These are phyloP conservation scores for Geotrichum fermentans DNA, from an alignment of 1,139 yeast species.

Conservation along the genomic window DNA sequence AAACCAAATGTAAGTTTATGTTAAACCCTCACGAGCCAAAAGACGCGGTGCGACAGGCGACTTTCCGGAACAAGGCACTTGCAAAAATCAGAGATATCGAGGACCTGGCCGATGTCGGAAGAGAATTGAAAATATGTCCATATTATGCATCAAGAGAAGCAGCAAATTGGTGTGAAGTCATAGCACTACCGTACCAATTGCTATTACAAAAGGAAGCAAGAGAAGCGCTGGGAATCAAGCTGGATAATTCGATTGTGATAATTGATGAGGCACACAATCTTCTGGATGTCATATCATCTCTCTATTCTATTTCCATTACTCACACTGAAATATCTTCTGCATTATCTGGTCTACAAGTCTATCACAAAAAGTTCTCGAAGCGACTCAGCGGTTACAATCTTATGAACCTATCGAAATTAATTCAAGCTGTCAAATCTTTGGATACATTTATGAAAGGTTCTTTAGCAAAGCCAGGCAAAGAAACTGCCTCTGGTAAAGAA, in stretches of 20 bases:
- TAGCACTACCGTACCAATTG: conserved; percentile 83
- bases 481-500: conserved; percentile 49
- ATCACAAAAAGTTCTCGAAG: conserved; percentile 55
- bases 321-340: conserved; percentile 46
- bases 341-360: conserved; percentile 48
- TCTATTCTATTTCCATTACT: conserved; percentile 61
- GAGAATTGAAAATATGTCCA: conserved; percentile 60
- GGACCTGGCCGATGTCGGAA: conserved; percentile 63
- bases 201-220: conserved; percentile 63
- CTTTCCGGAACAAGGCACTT: conserved; percentile 57
- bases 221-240: conserved; percentile 51
- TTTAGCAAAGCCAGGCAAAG: conserved; percentile 29
- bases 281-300: conserved; percentile 65
- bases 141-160: conserved; percentile 61
- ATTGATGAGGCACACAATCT: conserved; percentile 94
- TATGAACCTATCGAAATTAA: conserved; percentile 60
- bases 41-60: conserved; percentile 38
- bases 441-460: conserved; percentile 43
- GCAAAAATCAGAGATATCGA: conserved; percentile 76
- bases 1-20: conserved; percentile 48
- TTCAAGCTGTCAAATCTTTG: conserved; percentile 53
- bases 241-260: conserved; percentile 63
- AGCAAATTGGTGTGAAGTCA: conserved; percentile 53
- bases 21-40: conserved; percentile 37
- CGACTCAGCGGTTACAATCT: conserved; percentile 72